Evolutionary conservation across 169 alveolate genomes (phyloP), one percentile per base, ranked within the genome.

Genomic region (Cryptosporidium parvum): DNA sequence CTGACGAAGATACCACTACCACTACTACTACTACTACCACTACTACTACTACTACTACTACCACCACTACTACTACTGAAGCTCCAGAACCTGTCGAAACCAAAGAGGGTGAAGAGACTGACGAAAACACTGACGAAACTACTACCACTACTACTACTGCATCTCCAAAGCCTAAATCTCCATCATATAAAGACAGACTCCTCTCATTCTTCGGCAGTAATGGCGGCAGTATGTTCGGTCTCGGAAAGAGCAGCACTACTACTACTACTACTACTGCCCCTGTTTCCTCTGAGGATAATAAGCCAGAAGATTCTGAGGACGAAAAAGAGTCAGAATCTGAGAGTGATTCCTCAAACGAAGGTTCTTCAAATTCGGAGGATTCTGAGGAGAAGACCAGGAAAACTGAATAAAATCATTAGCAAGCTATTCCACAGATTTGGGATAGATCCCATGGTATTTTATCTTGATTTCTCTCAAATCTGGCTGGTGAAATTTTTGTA

Each of bases 361-460:
- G 9, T 18, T 3, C 37, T 3, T 29, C 29, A 62, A 23, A 21
- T 2, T 9, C 33, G 5, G 85, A 70, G 31, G 21, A 21, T 12
- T 39, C 59, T 42, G 69, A 7, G 7, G 45, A 21, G 10, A 69
- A 26, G 23, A 21, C 10, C 26, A 12, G 51, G 51, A 71, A 52
- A 6, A 33, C 67, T 10, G 70, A 37, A 7, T 21, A 72, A 72
- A 29, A 2, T 14, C 21, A 14, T 48, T 1, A 42, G 2, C 37
- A 56, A 56, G 37, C 14, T 23, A n/a, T 56, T n/a, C 67, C 67
- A 56, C 67, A 9, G 67, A 56, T n/a, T 56, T 56, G 33, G 37
- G 67, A 10, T 5, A 21, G 18, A n/a, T 56, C 18, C 33, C 7
- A n/a, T 12, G 1, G 21, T 56, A 1, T 14, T 14, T 5, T 3